Evolutionary conservation across 768 basidiomycete genomes (phyloP).

Genomic region (Clitopilus hobsonii): DNA sequence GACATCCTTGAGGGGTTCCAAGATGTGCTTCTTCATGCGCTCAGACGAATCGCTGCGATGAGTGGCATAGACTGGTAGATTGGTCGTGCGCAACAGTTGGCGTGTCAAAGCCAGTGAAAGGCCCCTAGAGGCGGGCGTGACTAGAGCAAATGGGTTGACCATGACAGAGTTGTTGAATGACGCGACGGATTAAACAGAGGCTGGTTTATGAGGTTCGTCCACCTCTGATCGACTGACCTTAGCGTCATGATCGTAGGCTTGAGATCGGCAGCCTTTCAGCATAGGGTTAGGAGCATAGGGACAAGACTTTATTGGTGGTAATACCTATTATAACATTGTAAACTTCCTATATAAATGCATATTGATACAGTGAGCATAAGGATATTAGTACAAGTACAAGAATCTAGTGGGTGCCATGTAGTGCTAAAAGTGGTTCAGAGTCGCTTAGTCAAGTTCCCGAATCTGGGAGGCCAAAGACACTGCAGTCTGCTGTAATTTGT

Average conservation of each 20-base stretch:
- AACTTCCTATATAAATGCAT: background rate
- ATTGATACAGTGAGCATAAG: background rate
- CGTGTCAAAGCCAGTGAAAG: conserved; percentile 52
- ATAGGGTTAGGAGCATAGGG: too few species aligned
- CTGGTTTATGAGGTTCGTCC: background rate
- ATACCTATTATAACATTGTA: background rate
- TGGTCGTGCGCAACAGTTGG: conserved; percentile 44
- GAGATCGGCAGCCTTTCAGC: background rate
- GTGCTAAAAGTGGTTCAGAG: background rate
- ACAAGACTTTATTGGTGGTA: background rate
- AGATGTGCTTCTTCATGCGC: conserved; percentile 33
- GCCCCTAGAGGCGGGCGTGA: conserved; percentile 53
- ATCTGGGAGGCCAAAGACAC: conserved; percentile 24
- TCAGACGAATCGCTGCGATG: conserved; percentile 36
- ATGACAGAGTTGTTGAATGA: conserved; percentile 5
- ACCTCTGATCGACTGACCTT: conserved; percentile 1
- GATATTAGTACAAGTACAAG: background rate
- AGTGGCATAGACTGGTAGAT: conserved; percentile 51
- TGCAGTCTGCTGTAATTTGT: conserved; percentile 26
- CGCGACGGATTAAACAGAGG: background rate
- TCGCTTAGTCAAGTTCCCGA: conserved; percentile 26
- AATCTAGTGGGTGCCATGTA: background rate
- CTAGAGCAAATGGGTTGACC: conserved; percentile 42
- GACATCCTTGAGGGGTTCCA: conserved; percentile 35
- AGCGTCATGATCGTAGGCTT: background rate